A percentile compares a stretch with the other conserved stretches of the same genome.
Conservation (phyloP, 495 filamentous ascomycete species). For the Aspergillus cristatus region DNA sequence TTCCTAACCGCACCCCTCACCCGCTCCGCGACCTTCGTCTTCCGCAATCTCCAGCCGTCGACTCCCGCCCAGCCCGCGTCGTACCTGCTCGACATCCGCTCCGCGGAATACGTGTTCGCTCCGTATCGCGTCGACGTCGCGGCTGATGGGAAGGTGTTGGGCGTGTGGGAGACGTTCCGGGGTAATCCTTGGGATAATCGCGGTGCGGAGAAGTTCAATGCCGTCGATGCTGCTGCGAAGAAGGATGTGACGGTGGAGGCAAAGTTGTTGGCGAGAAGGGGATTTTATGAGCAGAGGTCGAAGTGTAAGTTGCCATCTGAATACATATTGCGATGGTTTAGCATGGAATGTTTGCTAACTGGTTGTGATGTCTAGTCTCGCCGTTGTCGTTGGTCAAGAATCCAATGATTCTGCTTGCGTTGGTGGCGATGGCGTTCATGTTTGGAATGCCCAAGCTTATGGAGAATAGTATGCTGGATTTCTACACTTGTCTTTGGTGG, state of each 20-base stretch:
- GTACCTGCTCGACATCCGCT: conserved; percentile 75
- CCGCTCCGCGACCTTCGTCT: conserved; percentile 58
- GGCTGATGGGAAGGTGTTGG: conserved; percentile 33
- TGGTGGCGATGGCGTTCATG: conserved; percentile 71
- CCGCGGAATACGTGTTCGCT: conserved; percentile 60
- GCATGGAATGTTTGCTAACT: too few relatives aligned
- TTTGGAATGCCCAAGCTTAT: conserved; percentile 88
- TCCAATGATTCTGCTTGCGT: conserved; percentile 87
- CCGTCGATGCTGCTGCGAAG: conserved; percentile 8
- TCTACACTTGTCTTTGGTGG: too few relatives aligned
- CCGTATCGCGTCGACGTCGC: conserved; percentile 67
- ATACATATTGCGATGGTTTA: not conserved
- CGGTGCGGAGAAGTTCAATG: conserved; percentile 47
- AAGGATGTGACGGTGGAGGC: conserved; percentile 46
- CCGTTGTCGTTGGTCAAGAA: conserved; percentile 72
- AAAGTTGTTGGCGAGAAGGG: conserved; percentile 50
- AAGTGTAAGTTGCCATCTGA: conserved; percentile 51
- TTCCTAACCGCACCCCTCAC: conserved; percentile 54
- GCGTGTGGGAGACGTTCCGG: conserved; percentile 79
- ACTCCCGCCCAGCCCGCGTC: conserved; percentile 34
- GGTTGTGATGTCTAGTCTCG: conserved; percentile 26
- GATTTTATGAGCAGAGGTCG: conserved; percentile 62
- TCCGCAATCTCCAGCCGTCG: conserved; percentile 40
- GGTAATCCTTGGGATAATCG: conserved; percentile 82
- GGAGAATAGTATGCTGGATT: conserved; percentile 85